Conservation (phyloP, 805 yeast genomes). For the Candida schatavii region DNA sequence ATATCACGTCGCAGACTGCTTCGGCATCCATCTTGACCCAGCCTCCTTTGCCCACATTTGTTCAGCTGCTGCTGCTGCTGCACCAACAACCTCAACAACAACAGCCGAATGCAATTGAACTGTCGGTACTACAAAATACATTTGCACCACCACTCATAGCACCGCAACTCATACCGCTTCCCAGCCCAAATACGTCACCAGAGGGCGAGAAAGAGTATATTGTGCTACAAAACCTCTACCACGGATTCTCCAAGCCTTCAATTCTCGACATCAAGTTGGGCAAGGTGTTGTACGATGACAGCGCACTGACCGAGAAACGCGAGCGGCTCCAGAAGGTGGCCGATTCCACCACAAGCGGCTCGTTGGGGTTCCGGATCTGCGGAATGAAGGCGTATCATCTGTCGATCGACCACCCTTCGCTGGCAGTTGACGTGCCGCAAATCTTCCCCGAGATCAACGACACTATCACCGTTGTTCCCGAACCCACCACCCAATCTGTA, state of each 20-base stretch:
- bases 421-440: conserved; percentile 10
- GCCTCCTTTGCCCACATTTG: neutral
- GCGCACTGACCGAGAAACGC: conserved; percentile 54
- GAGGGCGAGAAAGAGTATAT: conserved; percentile 36
- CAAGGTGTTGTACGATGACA: conserved; percentile 59
- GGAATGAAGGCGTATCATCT: conserved; percentile 67
- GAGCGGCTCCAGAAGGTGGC: conserved; percentile 64
- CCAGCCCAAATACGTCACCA: neutral
- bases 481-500: conserved; percentile 25
- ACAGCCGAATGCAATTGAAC: neutral
- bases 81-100: neutral
- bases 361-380: conserved; percentile 73
- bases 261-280: conserved; percentile 87
- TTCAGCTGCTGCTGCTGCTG: too few species aligned
- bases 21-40: neutral
- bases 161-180: neutral
- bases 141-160: neutral
- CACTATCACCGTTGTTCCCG: conserved; percentile 13
- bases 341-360: conserved; percentile 73
- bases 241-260: conserved; percentile 63
- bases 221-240: conserved; percentile 68
- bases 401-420: conserved; percentile 5
- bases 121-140: neutral
- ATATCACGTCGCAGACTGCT: conserved; percentile 7
- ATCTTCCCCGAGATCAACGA: conserved; percentile 16